Percentiles rank a stretch among this genome's conserved stretches.
phyloP scores from a whole-genome alignment of 345 rosid species.

The Aquilaria yunnanensis region DNA sequence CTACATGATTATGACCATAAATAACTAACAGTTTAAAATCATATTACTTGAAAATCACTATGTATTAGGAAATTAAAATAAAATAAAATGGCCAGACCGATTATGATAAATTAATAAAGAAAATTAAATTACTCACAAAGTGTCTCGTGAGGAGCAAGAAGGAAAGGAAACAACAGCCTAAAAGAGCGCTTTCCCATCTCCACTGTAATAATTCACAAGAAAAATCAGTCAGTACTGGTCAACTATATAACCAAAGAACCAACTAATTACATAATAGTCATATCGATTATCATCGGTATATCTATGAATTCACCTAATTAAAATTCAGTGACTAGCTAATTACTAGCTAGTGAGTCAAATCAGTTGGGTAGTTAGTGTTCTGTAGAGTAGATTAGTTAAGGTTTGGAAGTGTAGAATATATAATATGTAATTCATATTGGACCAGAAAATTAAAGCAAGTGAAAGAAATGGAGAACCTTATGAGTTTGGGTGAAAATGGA shows the following conservation, averaged over 20 bases:
- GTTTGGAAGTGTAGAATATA: no score
- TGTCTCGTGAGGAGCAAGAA: conserved; percentile 68
- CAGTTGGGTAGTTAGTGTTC: no score
- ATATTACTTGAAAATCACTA: neutral
- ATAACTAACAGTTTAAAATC: neutral
- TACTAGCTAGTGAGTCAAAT: no score
- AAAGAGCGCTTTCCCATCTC: conserved; percentile 93
- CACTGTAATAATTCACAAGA: conserved; percentile 46
- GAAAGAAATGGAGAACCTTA: conserved; percentile 25
- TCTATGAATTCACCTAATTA: no score
- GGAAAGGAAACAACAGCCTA: conserved; percentile 84
- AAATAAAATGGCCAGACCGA: no score
- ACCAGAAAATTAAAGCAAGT: no score
- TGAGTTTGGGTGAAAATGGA: conserved; percentile 74
- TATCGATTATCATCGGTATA: no score
- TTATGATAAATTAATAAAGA: neutral
- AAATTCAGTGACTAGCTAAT: no score
- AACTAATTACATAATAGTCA: neutral
- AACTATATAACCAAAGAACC: no score
- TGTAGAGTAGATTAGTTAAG: no score
- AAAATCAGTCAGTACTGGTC: neutral
- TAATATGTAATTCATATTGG: no score
- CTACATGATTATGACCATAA: conserved; percentile 25
- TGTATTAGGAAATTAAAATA: neutral
- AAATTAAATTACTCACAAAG: conserved; percentile 45